Evolutionary conservation across 768 basidiomycete genomes (phyloP).

Genomic region (Termitomyces sp.): DNA sequence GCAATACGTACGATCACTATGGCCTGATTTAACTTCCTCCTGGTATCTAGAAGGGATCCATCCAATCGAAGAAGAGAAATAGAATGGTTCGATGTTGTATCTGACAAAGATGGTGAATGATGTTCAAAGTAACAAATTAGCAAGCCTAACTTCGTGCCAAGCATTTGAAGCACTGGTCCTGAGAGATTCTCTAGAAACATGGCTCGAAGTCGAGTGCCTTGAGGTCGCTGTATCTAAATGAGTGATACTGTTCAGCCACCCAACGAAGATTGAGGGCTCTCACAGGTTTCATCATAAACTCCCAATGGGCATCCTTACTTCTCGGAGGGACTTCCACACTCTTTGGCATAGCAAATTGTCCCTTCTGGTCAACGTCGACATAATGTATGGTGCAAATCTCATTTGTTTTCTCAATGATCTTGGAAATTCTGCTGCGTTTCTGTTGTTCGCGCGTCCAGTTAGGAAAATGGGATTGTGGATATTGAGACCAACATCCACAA

Average conservation of each 20-base stretch:
- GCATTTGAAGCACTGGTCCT: conserved; percentile 49
- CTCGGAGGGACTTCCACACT: conserved; percentile 17
- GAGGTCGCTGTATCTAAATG: conserved; percentile 18
- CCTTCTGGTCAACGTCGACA: conserved; percentile 37
- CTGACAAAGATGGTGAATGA: conserved; percentile 14
- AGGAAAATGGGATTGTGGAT: conserved; percentile 50
- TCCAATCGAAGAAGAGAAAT: conserved; percentile 57
- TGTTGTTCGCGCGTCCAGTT: conserved; percentile 52
- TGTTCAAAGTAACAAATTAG: neutral
- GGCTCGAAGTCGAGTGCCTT: conserved; percentile 39
- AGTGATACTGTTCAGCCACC: neutral
- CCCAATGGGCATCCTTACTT: conserved; percentile 31
- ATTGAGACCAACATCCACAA: conserved; percentile 31
- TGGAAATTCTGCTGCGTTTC: conserved; percentile 32
- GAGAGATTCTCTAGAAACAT: conserved; percentile 50
- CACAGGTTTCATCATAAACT: conserved; percentile 25
- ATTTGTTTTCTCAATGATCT: conserved; percentile 19
- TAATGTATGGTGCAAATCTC: conserved; percentile 30
- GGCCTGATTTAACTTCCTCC: conserved; percentile 30
- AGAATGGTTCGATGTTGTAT: conserved; percentile 60
- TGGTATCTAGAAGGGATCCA: conserved; percentile 61
- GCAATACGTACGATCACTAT: conserved; percentile 36
- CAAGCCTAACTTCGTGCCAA: conserved; percentile 39
- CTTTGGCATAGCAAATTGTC: conserved; percentile 24
- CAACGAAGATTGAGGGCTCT: conserved; percentile 8